Base-by-base conservation (phyloP, 139 green algal genomes). In the Coelastrella sp. region DNA sequence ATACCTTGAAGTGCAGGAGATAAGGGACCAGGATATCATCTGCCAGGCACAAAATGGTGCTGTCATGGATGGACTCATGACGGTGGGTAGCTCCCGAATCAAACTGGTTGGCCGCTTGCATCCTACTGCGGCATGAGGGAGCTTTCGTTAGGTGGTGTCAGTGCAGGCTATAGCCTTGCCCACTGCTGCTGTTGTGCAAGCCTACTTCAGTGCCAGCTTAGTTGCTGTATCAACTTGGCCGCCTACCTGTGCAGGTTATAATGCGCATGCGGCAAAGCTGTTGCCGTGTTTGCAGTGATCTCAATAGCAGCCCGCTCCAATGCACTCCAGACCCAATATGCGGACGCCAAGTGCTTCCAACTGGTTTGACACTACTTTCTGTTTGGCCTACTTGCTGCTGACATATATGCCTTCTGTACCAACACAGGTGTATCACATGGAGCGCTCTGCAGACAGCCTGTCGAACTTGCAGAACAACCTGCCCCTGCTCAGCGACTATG, bases 11-110 rank as follows among this genome's bases (percentile, higher is more conserved):
- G 96, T 96, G 77, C 47, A 59, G 5, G 77, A 94, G 32, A 90
- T 96, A 59, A 86, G 57, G 19, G 90, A 54, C n/a, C 90, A 91
- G 5, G 94, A 97, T 13, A 94, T 98, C 16, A 73, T 94, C 10
- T 98, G 96, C 91, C 73, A 87, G 32, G 94, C 94, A 56, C 83
- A 91, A 65, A 96, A 94, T 60, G 79, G 93, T 68, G 95, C 95
- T 7, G 89, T 92, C 10, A 91, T 98, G 83, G 94, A 97, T 74
- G 96, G 96, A 66, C 86, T 98, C 71, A 92, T 98, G 16, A 98
- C 95, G 6, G 93, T 98, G 22, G 97, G 75, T 3, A n/a, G 58
- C 64, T 20, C 13, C 16, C 1, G 32, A 47, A 47, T 47, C 32
- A 47, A 1, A 47, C 32, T 47, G 32, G 32, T 47, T 47, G 32